Evolutionary conservation across 345 rosid species (phyloP).

Genomic region (Eucalyptus curtisii): DNA sequence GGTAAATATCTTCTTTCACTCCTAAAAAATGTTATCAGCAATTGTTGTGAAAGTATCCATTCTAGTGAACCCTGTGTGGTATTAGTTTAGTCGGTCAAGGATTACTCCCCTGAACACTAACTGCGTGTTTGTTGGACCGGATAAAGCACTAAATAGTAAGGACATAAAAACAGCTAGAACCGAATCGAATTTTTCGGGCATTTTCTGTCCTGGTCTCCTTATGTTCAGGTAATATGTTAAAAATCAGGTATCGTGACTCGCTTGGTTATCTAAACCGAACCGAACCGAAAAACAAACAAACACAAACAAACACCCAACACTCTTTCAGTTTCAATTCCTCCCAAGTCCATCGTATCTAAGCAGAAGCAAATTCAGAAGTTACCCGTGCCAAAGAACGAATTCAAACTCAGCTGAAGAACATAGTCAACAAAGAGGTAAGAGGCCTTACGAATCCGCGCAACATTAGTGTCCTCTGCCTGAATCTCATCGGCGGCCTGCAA

Average conservation of each 20-base stretch:
- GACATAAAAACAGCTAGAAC: neutral
- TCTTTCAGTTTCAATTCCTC: neutral
- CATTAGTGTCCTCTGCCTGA: constrained; percentile 61
- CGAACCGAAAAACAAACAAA: neutral
- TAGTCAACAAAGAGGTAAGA: neutral
- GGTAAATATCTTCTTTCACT: neutral
- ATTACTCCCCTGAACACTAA: neutral
- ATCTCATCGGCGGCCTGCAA: constrained; percentile 95
- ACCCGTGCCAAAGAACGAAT: neutral
- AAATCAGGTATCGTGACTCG: neutral
- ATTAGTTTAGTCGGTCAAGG: neutral
- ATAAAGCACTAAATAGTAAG: neutral
- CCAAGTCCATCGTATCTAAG: neutral
- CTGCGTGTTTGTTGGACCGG: neutral
- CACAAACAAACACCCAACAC: neutral
- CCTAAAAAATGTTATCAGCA: neutral
- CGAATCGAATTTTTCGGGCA: neutral
- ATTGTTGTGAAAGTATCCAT: neutral
- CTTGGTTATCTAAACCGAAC: accelerated
- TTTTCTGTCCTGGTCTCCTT: neutral
- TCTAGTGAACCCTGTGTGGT: neutral
- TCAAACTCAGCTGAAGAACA: neutral
- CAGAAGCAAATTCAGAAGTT: neutral
- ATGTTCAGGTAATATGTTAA: neutral
- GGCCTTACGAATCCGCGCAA: constrained; percentile 71